Base-by-base conservation (phyloP, 768 basidiomycete genomes). In the Psilocybe tampanensis region DNA sequence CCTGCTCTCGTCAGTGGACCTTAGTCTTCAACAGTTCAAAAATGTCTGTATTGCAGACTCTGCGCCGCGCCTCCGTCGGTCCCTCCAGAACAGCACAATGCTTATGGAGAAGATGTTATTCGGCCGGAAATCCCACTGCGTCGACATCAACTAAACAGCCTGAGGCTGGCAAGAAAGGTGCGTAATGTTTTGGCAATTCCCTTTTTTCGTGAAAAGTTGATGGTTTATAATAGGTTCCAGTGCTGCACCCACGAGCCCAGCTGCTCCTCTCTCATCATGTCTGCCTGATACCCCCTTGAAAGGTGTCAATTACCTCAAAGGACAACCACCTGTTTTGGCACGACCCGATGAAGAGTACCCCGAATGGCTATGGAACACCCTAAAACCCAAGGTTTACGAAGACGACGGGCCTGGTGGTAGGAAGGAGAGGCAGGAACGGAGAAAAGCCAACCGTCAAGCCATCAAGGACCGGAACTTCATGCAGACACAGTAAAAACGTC, bases 381-480 rank as follows among this genome's bases (percentile, higher is more conserved):
- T 92, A 18, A 71, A 85, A 58, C 81, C 86, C 4, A 83, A 81
- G 65, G 78, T 79, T 41, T 75, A 80, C 53, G 80, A 80, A 17
- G 88, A 91, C 53, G 89, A 92, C 59, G 88, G 88, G 1, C 89
- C 86, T 1, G 90, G 89, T 18, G 88, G 91, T 19, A 81, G 82
- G 68, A 84, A 77, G n/a, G 81, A 83, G 60, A 78, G 84, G 47
- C 73, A 78, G 54, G 73, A 74, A 55, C 74, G 89, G 70, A 75
- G 90, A 66, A 74, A 74, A 65, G 80, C 80, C 58, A 90, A 88
- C 52, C 79, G 85, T 53, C 81, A 86, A 68, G 79, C 76, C 45
- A 90, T 95, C 69, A 89, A 88, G 67, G 92, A 92, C 48, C 79
- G 80, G 51, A 96, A 97, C 66, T 86, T 95, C 71, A 88, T 95